Evolutionary conservation across 2,329 filamentous ascomycete genomes (phyloP), one percentile per base, ranked within the genome.

Genomic region (Aspergillus phoenicis): DNA sequence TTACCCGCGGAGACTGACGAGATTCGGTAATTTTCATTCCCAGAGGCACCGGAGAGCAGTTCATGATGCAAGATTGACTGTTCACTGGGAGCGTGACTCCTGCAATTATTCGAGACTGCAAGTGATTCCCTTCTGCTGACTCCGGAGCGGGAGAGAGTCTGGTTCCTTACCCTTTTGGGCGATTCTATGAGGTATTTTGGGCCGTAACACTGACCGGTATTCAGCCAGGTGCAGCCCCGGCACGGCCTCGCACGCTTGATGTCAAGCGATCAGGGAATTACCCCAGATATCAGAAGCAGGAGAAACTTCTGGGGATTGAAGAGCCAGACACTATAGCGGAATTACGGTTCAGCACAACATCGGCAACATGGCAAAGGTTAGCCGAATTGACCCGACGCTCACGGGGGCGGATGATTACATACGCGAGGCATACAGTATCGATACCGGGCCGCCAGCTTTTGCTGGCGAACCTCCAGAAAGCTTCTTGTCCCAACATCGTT

Each of bases 401-500:
- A 57, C 58, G 62, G 61, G 56, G 62, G 51, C 53, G 65, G 59
- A 59, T 62, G 61, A 64, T 66, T 65, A 64, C 58, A 63, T 66
- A 64, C 58, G 62, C 63, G 53, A 55, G 28, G 62, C 28, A 53
- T 64, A 69, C 66, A 52, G 67, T 69, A 66, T 60, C 52, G 48
- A 63, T 63, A 66, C 63, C 67, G 66, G 63, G 48, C 63, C 63
- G 64, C 54, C 66, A 66, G 64, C 64, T 66, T 67, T 63, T 64
- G 66, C 62, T 63, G 61, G 63, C 59, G 62, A 61, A 65, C 59
- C 65, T 65, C 61, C 54, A 49, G 57, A 63, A 67, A 67, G 65
- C 65, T 68, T 62, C 58, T 53, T 24, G 58, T 63, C 66, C 64
- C 68, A 70, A 68, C 66, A 68, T 66, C 67, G 61, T 64, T 67